Base-by-base conservation (phyloP, 2,329 filamentous ascomycete genomes). In the Penicillium sp. region DNA sequence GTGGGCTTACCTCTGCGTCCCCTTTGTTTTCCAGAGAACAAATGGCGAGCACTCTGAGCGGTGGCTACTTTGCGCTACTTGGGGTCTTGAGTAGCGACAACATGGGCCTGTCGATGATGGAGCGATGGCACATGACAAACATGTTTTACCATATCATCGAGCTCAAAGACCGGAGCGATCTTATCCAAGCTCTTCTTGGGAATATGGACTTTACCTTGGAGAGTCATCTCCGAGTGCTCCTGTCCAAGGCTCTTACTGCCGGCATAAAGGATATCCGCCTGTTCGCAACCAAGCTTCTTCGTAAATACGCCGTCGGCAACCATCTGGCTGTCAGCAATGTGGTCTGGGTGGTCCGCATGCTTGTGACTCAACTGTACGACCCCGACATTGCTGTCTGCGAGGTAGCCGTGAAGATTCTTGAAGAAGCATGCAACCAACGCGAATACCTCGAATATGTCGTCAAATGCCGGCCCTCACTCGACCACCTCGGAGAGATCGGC, bases 81-180 rank as follows among this genome's bases (percentile, higher is more conserved):
- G 95, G 94, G 7, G 86, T 90, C 11, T 75, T 99, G 57, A 97
- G 89, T 64, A 87, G 87, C 53, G 91, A 96, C 65, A 77, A 83
- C 0, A 90, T 88, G 64, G 94, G 94, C 0, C 80, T 97, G 23
- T 85, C 88, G 60, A 93, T 99, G 76, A 83, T 99, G 68, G 93
- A 97, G 70, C 82, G 91, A 65, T 97, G 94, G 93, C 90, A 91
- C 65, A 95, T 99, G 81, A 92, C 97, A 75, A 97, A 97, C 73
- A 99, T 99, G 91, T 95, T 97, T 81, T 99, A 99, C 70, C 94
- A 97, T 72, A 96, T 99, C 60, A 83, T 97, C 57, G 93, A 97
- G 67, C 80, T 96, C 46, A 91, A 89, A 65, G 89, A 94, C 71
- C 88, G 94, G 2, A 91, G 93, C 47, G 94, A 99, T 70, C 79